Conservation (phyloP, 345 rosid genomes). For the Cochlearia excelsa region DNA sequence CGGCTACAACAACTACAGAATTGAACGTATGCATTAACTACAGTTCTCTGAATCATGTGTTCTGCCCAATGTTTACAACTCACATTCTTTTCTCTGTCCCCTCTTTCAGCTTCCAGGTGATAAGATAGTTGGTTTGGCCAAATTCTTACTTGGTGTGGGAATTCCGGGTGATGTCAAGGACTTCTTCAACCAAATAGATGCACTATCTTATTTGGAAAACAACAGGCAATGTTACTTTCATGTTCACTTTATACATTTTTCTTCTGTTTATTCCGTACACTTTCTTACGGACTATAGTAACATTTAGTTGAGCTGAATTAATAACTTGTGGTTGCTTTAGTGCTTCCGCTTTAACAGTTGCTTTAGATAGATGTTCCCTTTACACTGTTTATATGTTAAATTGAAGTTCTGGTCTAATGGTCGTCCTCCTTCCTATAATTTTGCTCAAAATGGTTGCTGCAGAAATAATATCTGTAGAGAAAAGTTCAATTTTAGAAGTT, state of each 20-base stretch:
- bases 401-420: background rate
- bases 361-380: conserved; percentile 14
- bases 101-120: conserved; percentile 73
- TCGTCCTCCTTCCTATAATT: conserved; percentile 2
- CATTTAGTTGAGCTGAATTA: conserved; percentile 6
- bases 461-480: conserved; percentile 11
- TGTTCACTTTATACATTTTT: conserved; percentile 1
- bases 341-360: conserved; percentile 5
- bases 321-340: background rate
- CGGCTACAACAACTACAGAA: conserved; percentile 55
- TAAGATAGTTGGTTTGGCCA: conserved; percentile 77
- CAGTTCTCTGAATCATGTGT: conserved; percentile 7
- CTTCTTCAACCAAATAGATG: conserved; percentile 76
- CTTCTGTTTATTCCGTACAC: conserved; percentile 8
- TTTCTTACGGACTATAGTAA: conserved; percentile 3
- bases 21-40: conserved; percentile 48
- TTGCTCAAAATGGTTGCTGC: conserved; percentile 1
- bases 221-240: conserved; percentile 54
- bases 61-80: conserved; percentile 11
- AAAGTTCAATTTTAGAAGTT: conserved; percentile 8
- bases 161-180: conserved; percentile 87
- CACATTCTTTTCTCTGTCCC: conserved; percentile 30
- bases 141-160: conserved; percentile 81
- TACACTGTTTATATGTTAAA: background rate
- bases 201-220: conserved; percentile 76